Conservation (phyloP, 139 green algal species). For the Marvania coccoides region DNA sequence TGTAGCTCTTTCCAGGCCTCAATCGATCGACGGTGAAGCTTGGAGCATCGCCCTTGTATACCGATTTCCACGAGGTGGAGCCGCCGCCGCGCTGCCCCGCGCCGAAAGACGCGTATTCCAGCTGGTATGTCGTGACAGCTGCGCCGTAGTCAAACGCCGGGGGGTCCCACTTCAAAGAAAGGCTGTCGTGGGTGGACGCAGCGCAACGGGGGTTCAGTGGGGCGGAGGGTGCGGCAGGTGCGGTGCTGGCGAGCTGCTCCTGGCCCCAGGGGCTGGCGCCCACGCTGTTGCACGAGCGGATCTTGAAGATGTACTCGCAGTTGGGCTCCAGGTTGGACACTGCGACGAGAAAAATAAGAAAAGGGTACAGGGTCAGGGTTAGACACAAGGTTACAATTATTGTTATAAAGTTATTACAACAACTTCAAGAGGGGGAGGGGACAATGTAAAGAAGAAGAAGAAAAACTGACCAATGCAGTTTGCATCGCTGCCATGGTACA, state of each 20-base stretch:
- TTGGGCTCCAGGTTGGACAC: constrained; percentile 37
- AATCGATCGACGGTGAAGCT: constrained; percentile 15
- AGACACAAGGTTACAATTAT: too few species aligned
- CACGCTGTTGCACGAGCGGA: constrained; percentile 39
- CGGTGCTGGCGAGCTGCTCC: not conserved
- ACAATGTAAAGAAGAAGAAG: too few species aligned
- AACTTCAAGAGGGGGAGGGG: too few species aligned
- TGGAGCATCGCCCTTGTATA: constrained; percentile 2
- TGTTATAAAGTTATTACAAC: too few species aligned
- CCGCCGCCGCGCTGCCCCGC: not conserved
- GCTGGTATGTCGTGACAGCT: constrained; percentile 35
- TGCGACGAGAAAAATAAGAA: too few species aligned
- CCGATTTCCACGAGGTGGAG: not conserved
- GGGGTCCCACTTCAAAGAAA: constrained; percentile 29
- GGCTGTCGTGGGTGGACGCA: not conserved
- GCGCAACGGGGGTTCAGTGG: constrained; percentile 1
- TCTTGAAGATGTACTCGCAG: constrained; percentile 35
- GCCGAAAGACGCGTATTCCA: constrained; percentile 23
- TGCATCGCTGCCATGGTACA: constrained; percentile 28
- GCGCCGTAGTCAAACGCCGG: constrained; percentile 37
- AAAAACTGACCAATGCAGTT: not conserved
- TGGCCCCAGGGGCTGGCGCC: constrained; percentile 37
- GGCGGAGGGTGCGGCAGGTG: constrained; percentile 15
- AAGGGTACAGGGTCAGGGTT: too few species aligned
- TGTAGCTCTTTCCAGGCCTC: constrained; percentile 30